phyloP scores from a whole-genome alignment of 2,329 filamentous ascomycete species.

The Hortaea sp. region DNA sequence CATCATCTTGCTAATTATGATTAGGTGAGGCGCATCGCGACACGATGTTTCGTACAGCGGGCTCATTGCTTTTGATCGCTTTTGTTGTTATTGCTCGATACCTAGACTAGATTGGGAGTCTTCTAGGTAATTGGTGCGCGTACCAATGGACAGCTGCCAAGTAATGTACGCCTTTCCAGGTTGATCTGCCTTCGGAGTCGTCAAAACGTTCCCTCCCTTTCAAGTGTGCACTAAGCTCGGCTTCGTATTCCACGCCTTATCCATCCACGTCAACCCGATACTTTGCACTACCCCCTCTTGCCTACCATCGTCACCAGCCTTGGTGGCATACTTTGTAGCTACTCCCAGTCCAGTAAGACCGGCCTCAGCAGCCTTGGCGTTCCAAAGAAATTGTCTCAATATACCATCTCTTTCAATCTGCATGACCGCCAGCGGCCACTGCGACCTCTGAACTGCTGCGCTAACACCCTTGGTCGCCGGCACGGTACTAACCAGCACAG shows the following conservation, averaged over 20 bases:
- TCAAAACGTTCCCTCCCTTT: too few species aligned
- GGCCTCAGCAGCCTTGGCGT: conserved; percentile 49
- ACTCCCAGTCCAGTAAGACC: conserved; percentile 47
- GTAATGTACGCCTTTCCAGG: too few species aligned
- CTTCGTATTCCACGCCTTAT: conserved; percentile 11
- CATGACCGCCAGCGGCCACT: conserved; percentile 62
- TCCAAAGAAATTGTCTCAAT: conserved; percentile 64
- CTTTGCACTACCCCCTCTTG: conserved; percentile 6
- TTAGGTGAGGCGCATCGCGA: neutral
- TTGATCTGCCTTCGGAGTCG: too few species aligned
- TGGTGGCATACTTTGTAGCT: conserved; percentile 10
- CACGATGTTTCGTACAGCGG: neutral
- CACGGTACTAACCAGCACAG: conserved; percentile 57
- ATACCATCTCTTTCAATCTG: conserved; percentile 47
- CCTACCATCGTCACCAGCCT: neutral
- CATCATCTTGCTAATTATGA: neutral
- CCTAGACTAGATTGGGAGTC: neutral
- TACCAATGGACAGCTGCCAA: too few species aligned
- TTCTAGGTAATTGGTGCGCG: too few species aligned
- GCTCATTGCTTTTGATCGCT: neutral
- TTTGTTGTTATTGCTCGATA: neutral
- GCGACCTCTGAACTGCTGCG: conserved; percentile 57
- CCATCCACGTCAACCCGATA: conserved; percentile 21
- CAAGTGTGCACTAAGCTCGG: too few species aligned
- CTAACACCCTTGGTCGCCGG: conserved; percentile 70